Evolutionary conservation across 176 grass and related monocot species (phyloP).

Genomic region (Pharus latifolius): DNA sequence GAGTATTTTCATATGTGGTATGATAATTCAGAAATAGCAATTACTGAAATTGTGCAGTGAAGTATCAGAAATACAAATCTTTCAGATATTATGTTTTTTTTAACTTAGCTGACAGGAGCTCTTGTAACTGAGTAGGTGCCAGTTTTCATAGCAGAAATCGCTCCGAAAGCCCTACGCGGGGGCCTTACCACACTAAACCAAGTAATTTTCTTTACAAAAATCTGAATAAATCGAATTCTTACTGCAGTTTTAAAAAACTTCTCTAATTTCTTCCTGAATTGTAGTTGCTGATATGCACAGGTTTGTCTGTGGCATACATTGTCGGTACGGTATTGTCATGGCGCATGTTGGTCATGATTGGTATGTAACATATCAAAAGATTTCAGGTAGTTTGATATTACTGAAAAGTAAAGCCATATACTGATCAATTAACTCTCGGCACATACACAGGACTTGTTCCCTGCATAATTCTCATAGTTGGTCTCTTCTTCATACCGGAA

Average conservation of each 20-base stretch:
- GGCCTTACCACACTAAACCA: constrained; percentile 55
- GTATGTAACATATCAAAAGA: background rate
- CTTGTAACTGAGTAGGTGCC: constrained; percentile 32
- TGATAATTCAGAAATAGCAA: background rate
- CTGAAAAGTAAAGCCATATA: background rate
- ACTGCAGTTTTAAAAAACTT: background rate
- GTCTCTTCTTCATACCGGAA: constrained; percentile 55
- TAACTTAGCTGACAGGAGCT: background rate
- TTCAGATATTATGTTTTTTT: background rate
- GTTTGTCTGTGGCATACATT: constrained; percentile 34
- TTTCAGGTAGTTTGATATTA: background rate
- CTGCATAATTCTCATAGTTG: constrained; percentile 33
- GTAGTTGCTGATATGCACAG: constrained; percentile 32
- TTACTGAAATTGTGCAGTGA: background rate
- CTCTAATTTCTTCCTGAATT: background rate
- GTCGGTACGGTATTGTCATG: constrained; percentile 33
- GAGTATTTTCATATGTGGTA: constrained; percentile 55
- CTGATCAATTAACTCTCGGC: background rate
- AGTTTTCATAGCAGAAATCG: constrained; percentile 67
- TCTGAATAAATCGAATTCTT: background rate
- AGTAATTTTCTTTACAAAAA: constrained; percentile 11
- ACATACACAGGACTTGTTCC: constrained; percentile 32
- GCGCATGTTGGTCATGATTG: constrained; percentile 26
- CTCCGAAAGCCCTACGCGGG: constrained; percentile 47
- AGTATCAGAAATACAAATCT: background rate